Conservation (phyloP, 2,329 filamentous ascomycete species). For the Thielaviopsis populi region DNA sequence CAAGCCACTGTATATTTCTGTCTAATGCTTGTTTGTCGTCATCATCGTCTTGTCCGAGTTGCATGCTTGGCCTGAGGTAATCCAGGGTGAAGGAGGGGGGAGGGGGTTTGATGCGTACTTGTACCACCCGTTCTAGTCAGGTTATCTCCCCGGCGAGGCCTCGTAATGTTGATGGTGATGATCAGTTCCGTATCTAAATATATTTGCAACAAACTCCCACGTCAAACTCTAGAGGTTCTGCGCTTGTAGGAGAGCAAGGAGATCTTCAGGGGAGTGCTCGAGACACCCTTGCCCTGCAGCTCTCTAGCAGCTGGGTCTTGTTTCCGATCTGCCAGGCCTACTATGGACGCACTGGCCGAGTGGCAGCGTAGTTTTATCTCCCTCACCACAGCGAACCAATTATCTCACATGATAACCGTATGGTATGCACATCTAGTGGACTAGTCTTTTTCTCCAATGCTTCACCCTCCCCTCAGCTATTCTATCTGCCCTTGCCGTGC, state of each 20-base stretch:
- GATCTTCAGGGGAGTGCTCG: too few species aligned
- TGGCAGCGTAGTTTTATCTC: too few species aligned
- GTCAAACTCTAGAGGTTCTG: neutral
- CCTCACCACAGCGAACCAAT: neutral
- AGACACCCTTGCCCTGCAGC: too few species aligned
- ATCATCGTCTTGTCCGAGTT: neutral
- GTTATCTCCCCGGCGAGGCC: neutral
- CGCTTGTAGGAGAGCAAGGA: neutral
- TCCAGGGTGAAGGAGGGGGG: neutral
- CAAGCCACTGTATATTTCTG: neutral
- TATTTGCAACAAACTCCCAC: neutral
- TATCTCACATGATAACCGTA: neutral
- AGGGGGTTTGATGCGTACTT: constrained; percentile 1
- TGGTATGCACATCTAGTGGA: too few species aligned
- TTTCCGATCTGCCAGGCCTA: neutral
- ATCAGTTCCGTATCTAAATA: neutral
- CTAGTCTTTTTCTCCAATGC: too few species aligned
- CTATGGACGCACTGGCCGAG: neutral
- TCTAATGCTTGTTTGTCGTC: neutral
- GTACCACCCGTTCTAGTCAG: neutral
- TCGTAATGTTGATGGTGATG: neutral
- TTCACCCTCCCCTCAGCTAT: neutral
- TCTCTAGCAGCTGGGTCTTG: neutral
- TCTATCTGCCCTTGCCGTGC: neutral
- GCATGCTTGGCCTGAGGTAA: neutral